Conservation (phyloP, 345 rosid species). For the Euphorbia pulcherrima region DNA sequence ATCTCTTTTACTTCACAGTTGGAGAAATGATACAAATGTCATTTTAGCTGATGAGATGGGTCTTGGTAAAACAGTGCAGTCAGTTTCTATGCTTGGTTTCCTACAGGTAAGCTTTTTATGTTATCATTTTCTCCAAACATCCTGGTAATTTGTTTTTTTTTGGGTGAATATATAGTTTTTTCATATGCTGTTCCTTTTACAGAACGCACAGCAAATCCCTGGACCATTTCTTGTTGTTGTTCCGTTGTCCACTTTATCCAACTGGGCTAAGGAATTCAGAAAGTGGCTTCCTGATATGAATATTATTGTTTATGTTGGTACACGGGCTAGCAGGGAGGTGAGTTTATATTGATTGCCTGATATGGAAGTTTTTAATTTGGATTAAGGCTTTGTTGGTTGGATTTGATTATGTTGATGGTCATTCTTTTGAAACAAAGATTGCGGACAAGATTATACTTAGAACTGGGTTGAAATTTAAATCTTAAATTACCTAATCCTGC, state of each 20-base stretch:
- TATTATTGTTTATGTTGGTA: slow-evolving; percentile 92
- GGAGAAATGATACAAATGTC: slow-evolving; percentile 99
- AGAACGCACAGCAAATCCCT: slow-evolving; percentile 91
- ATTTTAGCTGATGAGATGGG: slow-evolving; percentile 99
- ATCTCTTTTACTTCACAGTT: slow-evolving; percentile 45
- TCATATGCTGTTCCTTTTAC: slow-evolving; percentile 22
- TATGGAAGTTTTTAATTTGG: background rate
- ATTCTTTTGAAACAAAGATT: background rate
- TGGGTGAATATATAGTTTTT: background rate
- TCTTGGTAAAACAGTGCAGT: slow-evolving; percentile 99
- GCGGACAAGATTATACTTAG: background rate
- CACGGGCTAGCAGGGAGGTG: slow-evolving; percentile 99
- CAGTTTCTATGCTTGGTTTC: slow-evolving; percentile 98
- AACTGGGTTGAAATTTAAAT: too few relatives aligned
- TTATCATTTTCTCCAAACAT: background rate
- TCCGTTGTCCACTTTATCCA: slow-evolving; percentile 92
- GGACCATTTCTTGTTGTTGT: slow-evolving; percentile 99
- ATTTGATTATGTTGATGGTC: background rate
- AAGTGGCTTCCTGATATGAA: slow-evolving; percentile 98
- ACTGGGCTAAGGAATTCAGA: slow-evolving; percentile 98
- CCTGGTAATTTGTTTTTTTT: background rate
- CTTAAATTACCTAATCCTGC: too few relatives aligned
- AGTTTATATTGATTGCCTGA: slow-evolving; percentile 18
- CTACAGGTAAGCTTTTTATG: slow-evolving; percentile 62
- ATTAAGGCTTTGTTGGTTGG: too few relatives aligned